Evolutionary conservation across 495 filamentous ascomycete genomes (phyloP), one percentile per base, ranked within the genome.

Genomic region (Beverwykella pulmonaria): DNA sequence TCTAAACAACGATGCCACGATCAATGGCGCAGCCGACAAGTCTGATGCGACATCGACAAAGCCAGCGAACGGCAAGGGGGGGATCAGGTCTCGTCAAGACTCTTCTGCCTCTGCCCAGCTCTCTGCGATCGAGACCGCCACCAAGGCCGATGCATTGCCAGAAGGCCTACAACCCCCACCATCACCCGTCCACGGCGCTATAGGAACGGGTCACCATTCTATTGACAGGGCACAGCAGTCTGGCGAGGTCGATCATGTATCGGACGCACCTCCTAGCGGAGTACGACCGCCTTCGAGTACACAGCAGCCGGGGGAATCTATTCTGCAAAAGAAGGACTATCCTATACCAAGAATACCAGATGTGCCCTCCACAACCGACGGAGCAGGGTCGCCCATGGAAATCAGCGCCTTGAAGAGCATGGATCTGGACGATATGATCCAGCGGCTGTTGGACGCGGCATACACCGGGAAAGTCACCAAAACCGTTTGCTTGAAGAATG

Each of bases 391-490:
- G 8, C 65, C 78, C 20, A 82, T 93, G 74, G 85, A 86, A 20
- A 89, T 85, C 79, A 82, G 89, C 50, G 90, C 92, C 27, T 82
- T 96, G 73, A 96, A 96, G 79, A 86, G 90, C 32, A 90, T 92
- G 60, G 93, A 98, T 78, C 80, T 99, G 50, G 94, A 99, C 73
- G 94, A 98, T 73, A 97, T 96, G 85, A 99, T 99, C 72, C 89
- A 89, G 65, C 88, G 94, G 36, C 87, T 99, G 20, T 82, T 98
- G 36, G 94, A 98, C 77, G 94, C 94, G 25, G 94, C 87, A 22
- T 98, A 99, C 74, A 91, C 94, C 32, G 90, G 92, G 49, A 98
- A 98, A 75, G 90, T 97, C 69, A 97, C 94, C 53, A 99, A 99
- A 81, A 90, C 92, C 20, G 92, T 98, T 2, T 97, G 92, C 69